Conservation (phyloP, 805 yeast genomes). For the Metschnikowia chrysomelidarum region DNA sequence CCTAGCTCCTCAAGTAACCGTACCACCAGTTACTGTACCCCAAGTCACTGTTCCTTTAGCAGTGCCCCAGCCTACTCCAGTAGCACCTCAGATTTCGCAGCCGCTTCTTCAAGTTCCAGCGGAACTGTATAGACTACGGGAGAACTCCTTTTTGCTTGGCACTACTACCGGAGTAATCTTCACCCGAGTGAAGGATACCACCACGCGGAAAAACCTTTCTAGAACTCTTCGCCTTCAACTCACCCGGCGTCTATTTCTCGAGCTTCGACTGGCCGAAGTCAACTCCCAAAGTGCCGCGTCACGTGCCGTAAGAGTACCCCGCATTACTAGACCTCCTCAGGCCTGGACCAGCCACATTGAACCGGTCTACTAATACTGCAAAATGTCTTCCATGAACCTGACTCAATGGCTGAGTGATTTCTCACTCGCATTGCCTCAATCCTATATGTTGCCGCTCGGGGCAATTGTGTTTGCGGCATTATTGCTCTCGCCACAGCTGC, state of each 20-base stretch:
- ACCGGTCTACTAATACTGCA: too few species aligned
- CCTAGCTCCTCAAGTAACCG: too few species aligned
- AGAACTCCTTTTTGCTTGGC: conserved; percentile 8
- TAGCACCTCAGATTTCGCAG: too few species aligned
- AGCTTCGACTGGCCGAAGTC: conserved; percentile 7
- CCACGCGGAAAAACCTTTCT: conserved; percentile 1
- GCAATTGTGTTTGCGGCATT: conserved; percentile 10
- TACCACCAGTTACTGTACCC: too few species aligned
- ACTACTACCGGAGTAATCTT: conserved; percentile 3
- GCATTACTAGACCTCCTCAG: too few species aligned
- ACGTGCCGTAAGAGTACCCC: background rate
- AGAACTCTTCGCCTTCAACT: conserved; percentile 7
- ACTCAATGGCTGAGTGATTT: too few species aligned
- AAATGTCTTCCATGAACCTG: too few species aligned
- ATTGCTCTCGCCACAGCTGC: conserved; percentile 10
- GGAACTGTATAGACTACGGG: conserved; percentile 4
- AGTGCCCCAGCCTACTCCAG: too few species aligned
- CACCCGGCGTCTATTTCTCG: conserved; percentile 1
- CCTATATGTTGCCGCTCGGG: conserved; percentile 9
- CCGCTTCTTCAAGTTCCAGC: too few species aligned
- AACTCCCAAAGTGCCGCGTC: background rate
- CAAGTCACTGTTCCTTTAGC: too few species aligned
- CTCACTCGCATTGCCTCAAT: conserved; percentile 5
- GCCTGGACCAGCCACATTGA: too few species aligned
- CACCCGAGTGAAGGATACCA: conserved; percentile 2